Percentiles rank a stretch among this genome's conserved stretches.
phyloP scores from a whole-genome alignment of 305 asterid genomes.

The Plantago rigida region DNA sequence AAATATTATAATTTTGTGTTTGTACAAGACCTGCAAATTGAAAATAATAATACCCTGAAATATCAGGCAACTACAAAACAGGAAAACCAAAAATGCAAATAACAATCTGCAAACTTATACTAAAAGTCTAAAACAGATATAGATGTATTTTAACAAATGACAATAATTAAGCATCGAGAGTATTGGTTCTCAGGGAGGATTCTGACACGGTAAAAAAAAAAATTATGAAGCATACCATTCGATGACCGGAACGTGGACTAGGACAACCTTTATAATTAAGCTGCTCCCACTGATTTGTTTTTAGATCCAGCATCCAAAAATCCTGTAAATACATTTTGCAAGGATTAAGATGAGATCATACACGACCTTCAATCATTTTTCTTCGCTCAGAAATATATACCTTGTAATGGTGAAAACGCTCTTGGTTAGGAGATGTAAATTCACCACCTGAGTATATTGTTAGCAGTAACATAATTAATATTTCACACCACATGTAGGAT shows the following conservation, averaged over 20 bases:
- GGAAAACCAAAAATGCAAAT: conserved; percentile 4
- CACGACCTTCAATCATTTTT: conserved; percentile 12
- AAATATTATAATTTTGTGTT: conserved; percentile 87
- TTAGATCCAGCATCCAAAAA: conserved; percentile 86
- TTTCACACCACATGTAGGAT: conserved; percentile 1
- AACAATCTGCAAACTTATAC: not conserved
- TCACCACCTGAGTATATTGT: conserved; percentile 69
- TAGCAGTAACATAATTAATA: conserved; percentile 12
- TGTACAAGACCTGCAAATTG: conserved; percentile 63
- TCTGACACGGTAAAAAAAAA: too few species aligned
- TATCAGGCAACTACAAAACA: not conserved
- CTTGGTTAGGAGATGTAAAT: conserved; percentile 97
- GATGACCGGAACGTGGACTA: conserved; percentile 94
- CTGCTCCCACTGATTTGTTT: conserved; percentile 97
- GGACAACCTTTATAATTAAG: conserved; percentile 95
- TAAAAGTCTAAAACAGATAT: too few species aligned
- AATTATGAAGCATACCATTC: conserved; percentile 51
- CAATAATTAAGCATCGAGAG: too few species aligned
- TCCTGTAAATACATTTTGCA: conserved; percentile 46
- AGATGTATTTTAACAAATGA: too few species aligned
- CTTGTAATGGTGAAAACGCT: conserved; percentile 98
- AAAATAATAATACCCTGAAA: not conserved
- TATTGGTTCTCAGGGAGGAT: too few species aligned
- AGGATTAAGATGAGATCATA: conserved; percentile 17
- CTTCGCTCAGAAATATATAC: conserved; percentile 31